Conservation (phyloP, 768 basidiomycete genomes). For the Dacryopinax spathularia region DNA sequence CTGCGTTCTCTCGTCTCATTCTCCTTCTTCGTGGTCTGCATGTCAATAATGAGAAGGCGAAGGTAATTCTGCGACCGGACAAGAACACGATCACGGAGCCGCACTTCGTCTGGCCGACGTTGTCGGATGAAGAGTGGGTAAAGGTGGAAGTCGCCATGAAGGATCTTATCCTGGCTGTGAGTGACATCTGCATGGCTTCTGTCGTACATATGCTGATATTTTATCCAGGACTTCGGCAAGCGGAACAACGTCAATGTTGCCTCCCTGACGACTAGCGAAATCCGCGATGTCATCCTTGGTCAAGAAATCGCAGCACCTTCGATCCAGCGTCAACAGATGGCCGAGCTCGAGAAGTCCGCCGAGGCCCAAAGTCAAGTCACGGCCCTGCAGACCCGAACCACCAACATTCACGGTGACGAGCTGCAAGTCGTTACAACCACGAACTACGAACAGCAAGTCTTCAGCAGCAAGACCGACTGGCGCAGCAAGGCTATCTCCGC, state of each 20-base stretch:
- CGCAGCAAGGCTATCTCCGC: slow-evolving; percentile 95
- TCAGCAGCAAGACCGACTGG: slow-evolving; percentile 99
- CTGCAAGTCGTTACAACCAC: slow-evolving; percentile 94
- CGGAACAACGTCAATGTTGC: slow-evolving; percentile 98
- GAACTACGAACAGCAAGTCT: slow-evolving; percentile 96
- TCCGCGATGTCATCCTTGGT: slow-evolving; percentile 94
- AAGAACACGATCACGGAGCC: slow-evolving; percentile 93
- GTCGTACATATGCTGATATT: neutral
- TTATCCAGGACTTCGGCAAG: slow-evolving; percentile 81
- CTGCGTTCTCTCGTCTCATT: slow-evolving; percentile 95
- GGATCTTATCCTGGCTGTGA: slow-evolving; percentile 78
- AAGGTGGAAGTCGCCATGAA: slow-evolving; percentile 98
- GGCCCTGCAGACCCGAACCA: slow-evolving; percentile 94
- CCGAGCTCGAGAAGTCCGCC: slow-evolving; percentile 90
- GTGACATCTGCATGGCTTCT: slow-evolving; percentile 16
- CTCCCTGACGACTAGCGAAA: slow-evolving; percentile 88
- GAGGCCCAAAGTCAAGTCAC: slow-evolving; percentile 93
- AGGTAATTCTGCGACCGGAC: slow-evolving; percentile 94
- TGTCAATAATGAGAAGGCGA: slow-evolving; percentile 99
- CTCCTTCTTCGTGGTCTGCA: slow-evolving; percentile 93
- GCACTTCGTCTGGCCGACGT: slow-evolving; percentile 93
- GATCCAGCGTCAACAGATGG: slow-evolving; percentile 93
- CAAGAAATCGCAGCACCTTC: slow-evolving; percentile 96
- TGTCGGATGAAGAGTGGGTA: slow-evolving; percentile 93
- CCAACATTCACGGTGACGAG: slow-evolving; percentile 91